Evolutionary conservation across 495 filamentous ascomycete species (phyloP).

Genomic region (Lasiosphaeris hirsuta): DNA sequence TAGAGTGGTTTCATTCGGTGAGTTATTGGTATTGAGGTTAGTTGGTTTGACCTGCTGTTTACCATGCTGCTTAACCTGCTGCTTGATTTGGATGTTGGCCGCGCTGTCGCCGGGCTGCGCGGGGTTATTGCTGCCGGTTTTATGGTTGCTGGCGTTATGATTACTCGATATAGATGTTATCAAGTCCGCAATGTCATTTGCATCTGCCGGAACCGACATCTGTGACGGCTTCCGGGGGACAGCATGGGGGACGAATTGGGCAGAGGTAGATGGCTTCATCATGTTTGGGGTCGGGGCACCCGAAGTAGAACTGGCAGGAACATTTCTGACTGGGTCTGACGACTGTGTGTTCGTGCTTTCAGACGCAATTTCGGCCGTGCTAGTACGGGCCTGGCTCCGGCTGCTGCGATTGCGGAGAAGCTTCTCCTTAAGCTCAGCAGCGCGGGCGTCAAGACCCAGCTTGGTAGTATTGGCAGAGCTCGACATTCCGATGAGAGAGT

Average conservation of each 20-base stretch:
- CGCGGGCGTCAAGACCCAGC: constrained; percentile 17
- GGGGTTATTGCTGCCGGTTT: too few species aligned
- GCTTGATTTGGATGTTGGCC: too few species aligned
- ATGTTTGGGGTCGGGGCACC: not conserved
- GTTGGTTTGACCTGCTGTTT: too few species aligned
- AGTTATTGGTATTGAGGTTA: too few species aligned
- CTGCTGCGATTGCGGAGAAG: constrained; percentile 14
- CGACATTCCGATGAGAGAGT: too few species aligned
- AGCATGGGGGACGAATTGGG: constrained; percentile 5
- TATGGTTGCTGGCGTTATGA: too few species aligned
- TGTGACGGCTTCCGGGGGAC: constrained; percentile 2
- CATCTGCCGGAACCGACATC: constrained; percentile 20
- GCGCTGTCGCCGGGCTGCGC: too few species aligned
- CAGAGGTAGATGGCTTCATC: not conserved
- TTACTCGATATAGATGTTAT: constrained; percentile 20
- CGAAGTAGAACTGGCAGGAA: not conserved
- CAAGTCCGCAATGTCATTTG: constrained; percentile 24
- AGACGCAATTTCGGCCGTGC: too few species aligned
- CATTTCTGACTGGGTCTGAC: not conserved
- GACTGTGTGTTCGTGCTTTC: not conserved
- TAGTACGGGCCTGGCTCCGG: constrained; percentile 6
- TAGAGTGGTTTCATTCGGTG: too few species aligned
- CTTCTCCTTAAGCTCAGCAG: constrained; percentile 27
- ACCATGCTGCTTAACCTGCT: too few species aligned
- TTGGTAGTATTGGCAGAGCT: too few species aligned